Evolutionary conservation across 495 filamentous ascomycete species (phyloP).

Genomic region (Aspergillus bertholletiae): DNA sequence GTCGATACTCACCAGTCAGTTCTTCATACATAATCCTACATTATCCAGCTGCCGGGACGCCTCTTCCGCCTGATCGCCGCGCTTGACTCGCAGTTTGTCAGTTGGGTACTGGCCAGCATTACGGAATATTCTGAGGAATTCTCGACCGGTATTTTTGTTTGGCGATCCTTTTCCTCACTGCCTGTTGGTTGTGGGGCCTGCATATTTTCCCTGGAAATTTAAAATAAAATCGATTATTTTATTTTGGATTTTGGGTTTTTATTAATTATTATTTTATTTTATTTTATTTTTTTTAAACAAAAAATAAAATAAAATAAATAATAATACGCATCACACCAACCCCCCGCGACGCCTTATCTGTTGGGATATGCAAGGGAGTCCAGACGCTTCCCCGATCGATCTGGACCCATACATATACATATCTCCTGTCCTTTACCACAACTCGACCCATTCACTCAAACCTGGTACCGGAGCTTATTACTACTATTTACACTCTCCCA

Average conservation of each 20-base stretch:
- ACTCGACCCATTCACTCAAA: conserved; percentile 11
- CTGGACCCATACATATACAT: conserved; percentile 13
- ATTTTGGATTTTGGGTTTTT: neutral
- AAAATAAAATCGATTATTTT: conserved; percentile 1
- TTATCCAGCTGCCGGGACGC: conserved; percentile 19
- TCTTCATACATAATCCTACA: conserved; percentile 14
- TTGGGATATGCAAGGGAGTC: conserved; percentile 28
- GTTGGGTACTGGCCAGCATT: conserved; percentile 14
- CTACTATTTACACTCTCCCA: conserved; percentile 9
- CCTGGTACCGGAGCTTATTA: neutral
- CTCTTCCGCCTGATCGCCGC: conserved; percentile 26
- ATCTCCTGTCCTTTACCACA: conserved; percentile 7
- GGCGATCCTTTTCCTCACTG: conserved; percentile 5
- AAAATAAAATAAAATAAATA: conserved; percentile 10
- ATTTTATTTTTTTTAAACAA: neutral
- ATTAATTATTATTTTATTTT: conserved; percentile 2
- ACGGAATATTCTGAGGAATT: conserved; percentile 11
- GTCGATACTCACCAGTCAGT: neutral
- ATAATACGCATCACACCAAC: conserved; percentile 9
- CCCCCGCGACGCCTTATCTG: conserved; percentile 27
- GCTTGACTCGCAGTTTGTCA: conserved; percentile 23
- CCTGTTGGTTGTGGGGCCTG: conserved; percentile 3
- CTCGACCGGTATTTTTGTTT: conserved; percentile 16
- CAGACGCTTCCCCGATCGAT: conserved; percentile 23
- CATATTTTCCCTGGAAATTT: conserved; percentile 6